Conservation (phyloP, 441 rosid genomes). For the Macaranga tanarius region DNA sequence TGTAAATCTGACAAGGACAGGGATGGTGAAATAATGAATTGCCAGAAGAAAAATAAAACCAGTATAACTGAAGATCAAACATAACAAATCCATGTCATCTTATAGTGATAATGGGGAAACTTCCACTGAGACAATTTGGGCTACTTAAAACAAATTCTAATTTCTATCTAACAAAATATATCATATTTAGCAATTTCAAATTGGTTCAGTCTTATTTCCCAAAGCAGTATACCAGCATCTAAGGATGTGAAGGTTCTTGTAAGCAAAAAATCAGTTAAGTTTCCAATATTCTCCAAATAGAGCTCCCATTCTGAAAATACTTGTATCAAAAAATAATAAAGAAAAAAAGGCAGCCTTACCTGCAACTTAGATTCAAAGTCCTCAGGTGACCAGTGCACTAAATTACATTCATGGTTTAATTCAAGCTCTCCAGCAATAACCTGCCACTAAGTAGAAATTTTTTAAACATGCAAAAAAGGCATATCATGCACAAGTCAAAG, state of each 20-base stretch:
- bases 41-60: constrained; percentile 1
- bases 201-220: constrained; percentile 4
- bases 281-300: background rate
- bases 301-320: background rate
- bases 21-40: background rate
- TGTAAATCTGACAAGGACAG: background rate
- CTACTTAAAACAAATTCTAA: background rate
- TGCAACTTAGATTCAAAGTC: constrained; percentile 96
- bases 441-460: constrained; percentile 38
- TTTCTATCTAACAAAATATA: background rate
- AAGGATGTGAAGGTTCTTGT: background rate
- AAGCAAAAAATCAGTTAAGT: background rate
- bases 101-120: background rate
- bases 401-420: constrained; percentile 79
- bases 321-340: constrained; percentile 2
- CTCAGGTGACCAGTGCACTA: constrained; percentile 96
- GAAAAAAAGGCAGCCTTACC: constrained; percentile 38
- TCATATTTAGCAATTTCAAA: background rate
- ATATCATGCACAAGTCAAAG: constrained; percentile 10
- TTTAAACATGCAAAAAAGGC: background rate
- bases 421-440: constrained; percentile 99
- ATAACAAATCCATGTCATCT: background rate
- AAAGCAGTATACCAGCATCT: background rate
- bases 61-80: background rate
- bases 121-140: background rate